Evolutionary conservation across 2,329 filamentous ascomycete species (phyloP).

Genomic region (Rachicladosporium sp.): DNA sequence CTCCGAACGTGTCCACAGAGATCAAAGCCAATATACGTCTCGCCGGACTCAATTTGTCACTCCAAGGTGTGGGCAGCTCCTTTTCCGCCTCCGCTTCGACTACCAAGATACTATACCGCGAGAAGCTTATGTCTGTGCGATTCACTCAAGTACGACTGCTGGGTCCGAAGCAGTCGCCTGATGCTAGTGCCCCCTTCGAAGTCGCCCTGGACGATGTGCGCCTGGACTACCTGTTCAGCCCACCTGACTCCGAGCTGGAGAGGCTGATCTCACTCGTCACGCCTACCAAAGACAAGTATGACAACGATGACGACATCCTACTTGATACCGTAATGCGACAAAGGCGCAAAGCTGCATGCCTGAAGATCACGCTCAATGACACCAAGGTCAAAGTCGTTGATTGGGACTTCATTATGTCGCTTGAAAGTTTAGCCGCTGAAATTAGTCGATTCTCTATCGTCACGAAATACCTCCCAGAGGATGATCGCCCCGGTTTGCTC

Average conservation of each 20-base stretch:
- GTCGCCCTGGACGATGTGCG: conserved; percentile 56
- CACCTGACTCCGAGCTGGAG: conserved; percentile 70
- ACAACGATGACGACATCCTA: conserved; percentile 1
- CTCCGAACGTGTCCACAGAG: conserved; percentile 17
- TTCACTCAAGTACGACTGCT: conserved; percentile 37
- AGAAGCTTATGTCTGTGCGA: conserved; percentile 18
- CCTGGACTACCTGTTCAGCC: conserved; percentile 59
- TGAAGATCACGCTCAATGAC: conserved; percentile 56
- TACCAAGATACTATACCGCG: conserved; percentile 66
- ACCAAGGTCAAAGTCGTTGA: conserved; percentile 52
- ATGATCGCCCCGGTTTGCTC: conserved; percentile 80
- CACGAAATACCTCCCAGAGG: conserved; percentile 87
- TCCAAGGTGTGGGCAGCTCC: conserved; percentile 45
- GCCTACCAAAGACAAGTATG: conserved; percentile 72
- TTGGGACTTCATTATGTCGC: conserved; percentile 50
- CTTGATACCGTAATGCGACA: conserved; percentile 47
- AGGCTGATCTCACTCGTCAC: conserved; percentile 74
- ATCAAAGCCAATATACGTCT: conserved; percentile 65
- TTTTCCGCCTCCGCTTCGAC: conserved; percentile 44
- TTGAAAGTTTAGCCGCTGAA: conserved; percentile 65
- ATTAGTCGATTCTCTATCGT: conserved; percentile 73
- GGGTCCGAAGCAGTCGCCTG: conserved; percentile 54
- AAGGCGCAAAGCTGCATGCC: conserved; percentile 70
- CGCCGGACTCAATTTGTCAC: conserved; percentile 59
- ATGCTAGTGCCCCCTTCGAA: conserved; percentile 23